Evolutionary conservation across 352 stramenopile genomes (phyloP).

Genomic region (Paralagenidium karlingii): DNA sequence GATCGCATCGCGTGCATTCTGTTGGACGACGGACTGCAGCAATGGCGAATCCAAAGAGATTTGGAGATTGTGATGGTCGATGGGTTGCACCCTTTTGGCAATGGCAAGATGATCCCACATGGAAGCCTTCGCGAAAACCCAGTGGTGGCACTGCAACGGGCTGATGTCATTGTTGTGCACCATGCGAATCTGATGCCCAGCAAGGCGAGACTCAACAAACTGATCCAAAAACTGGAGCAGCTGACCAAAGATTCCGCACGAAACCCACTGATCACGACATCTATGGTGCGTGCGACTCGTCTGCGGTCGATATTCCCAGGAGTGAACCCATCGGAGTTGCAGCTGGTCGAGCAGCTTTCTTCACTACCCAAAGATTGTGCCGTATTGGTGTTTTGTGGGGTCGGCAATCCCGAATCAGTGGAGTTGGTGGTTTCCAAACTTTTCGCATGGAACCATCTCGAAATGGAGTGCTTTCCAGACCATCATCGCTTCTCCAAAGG

Average conservation of each 20-base stretch:
- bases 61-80: slow-evolving; percentile 66
- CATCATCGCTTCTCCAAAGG: slow-evolving; percentile 30
- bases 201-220: no score
- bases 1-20: slow-evolving; percentile 25
- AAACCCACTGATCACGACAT: no score
- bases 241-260: no score
- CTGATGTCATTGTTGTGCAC: slow-evolving; percentile 44
- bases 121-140: slow-evolving; percentile 42
- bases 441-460: slow-evolving; percentile 12
- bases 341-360: not conserved
- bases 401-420: slow-evolving; percentile 56
- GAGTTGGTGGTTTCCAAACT: slow-evolving; percentile 20
- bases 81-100: slow-evolving; percentile 50
- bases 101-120: slow-evolving; percentile 32
- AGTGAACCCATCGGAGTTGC: no score
- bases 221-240: no score
- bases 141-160: slow-evolving; percentile 20
- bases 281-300: no score
- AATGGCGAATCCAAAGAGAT: slow-evolving; percentile 46
- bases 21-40: slow-evolving; percentile 56
- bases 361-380: not conserved
- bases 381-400: slow-evolving; percentile 35
- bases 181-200: slow-evolving; percentile 31
- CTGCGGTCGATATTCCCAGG: no score
- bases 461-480: slow-evolving; percentile 42